Evolutionary conservation across 306 rosid species (phyloP), one percentile per base, ranked within the genome.

Genomic region (Vigna reflexopilosa): DNA sequence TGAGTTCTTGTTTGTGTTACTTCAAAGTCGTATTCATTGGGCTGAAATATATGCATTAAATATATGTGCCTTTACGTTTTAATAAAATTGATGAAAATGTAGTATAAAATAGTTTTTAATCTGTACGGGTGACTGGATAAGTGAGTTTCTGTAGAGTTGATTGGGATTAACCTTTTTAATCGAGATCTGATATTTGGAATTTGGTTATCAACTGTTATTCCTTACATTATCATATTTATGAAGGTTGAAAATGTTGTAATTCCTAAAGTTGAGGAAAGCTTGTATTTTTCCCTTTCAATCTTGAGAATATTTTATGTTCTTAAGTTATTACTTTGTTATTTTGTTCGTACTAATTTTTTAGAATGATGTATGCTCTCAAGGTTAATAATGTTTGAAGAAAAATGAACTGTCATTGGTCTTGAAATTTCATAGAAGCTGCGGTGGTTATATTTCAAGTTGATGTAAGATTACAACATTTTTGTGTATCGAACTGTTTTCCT

Each of bases 61-160:
- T 80, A 28, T 50, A 73, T 70, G 55, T 74, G 50, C 38, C 78
- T 75, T 66, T 52, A 22, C 68, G 66, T 36, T 62, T 68, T 52
- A 24, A 32, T 65, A 22, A 47, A 47, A 38, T 77, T 84, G 73
- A 48, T 80, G 72, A 14, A 26, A 24, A 44, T 77, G 70, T 4
- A 49, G 49, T 81, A 50, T 54, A 42, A 34, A 59, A 64, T 76
- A 66, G 51, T 67, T 28, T 65, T 57, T 40, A 63, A 28, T 69
- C 32, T 12, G 11, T 75, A 11, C 2, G 16, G 70, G 48, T 22
- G 54, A 14, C 28, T 45, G 70, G 62, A 26, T 54, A 30, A 73
- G 40, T 59, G 45, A 44, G 47, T 80, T 55, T 71, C 70, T 47
- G 14, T 36, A 16, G 36, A 42, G 72, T 50, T 67, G 9, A 51